phyloP scores from a whole-genome alignment of 495 filamentous ascomycete genomes.

The Hapsidospora chrysogenum region DNA sequence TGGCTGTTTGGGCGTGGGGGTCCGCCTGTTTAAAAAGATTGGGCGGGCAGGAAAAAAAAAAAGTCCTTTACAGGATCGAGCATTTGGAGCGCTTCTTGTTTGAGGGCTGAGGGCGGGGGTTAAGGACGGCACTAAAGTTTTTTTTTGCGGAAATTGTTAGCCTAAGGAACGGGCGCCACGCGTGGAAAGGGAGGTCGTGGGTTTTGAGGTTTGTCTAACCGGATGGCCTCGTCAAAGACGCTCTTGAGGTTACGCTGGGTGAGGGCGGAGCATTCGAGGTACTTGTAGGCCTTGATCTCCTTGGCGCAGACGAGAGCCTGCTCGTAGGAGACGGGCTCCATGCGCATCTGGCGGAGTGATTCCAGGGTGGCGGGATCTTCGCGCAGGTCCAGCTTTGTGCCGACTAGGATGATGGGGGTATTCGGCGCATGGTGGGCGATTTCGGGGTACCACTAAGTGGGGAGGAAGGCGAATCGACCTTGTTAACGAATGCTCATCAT shows the following conservation, averaged over 20 bases:
- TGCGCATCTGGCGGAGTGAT: constrained; percentile 63
- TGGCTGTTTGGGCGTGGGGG: no score
- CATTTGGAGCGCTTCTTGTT: constrained; percentile 55
- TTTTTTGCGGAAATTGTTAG: no score
- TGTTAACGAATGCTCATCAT: neutral
- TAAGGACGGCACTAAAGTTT: constrained; percentile 64
- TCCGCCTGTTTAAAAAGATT: no score
- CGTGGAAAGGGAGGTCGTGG: no score
- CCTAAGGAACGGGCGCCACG: no score
- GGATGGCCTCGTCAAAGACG: constrained; percentile 94
- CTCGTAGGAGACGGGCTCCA: constrained; percentile 84
- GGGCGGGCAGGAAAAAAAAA: no score
- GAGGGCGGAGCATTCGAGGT: constrained; percentile 94
- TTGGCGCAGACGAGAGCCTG: constrained; percentile 71
- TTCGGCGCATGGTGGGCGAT: constrained; percentile 92
- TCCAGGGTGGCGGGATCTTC: constrained; percentile 74
- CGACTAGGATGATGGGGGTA: constrained; percentile 92
- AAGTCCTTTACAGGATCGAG: constrained; percentile 54
- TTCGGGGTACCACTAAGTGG: constrained; percentile 87
- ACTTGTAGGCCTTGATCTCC: constrained; percentile 87
- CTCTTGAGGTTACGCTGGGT: constrained; percentile 94
- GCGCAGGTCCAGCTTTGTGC: constrained; percentile 90
- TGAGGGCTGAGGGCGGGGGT: constrained; percentile 47
- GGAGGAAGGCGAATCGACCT: no score
- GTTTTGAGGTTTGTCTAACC: no score